phyloP scores from a whole-genome alignment of 352 stramenopile genomes.

The Pythium rhizo-oryzae region DNA sequence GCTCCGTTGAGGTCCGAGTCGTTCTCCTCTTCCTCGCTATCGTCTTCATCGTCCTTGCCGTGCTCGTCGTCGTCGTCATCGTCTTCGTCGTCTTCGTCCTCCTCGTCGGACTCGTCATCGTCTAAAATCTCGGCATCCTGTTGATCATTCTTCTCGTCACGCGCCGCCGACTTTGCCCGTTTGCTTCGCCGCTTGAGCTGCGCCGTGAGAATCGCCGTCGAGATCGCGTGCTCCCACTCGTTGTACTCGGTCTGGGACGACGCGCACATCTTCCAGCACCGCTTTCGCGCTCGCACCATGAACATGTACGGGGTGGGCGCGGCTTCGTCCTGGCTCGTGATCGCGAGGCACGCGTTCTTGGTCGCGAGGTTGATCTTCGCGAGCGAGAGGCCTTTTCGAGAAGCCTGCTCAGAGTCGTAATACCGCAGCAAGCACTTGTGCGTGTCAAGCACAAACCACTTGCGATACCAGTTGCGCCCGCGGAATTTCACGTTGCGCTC shows the following conservation, averaged over 20 bases:
- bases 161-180: background rate
- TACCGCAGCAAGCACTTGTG: conserved; percentile 68
- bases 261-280: conserved; percentile 75
- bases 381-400: conserved; percentile 55
- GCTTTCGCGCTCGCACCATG: conserved; percentile 60
- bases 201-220: conserved; percentile 60
- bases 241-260: conserved; percentile 56
- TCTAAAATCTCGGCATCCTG: too few relatives aligned
- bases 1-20: too few relatives aligned
- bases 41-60: conserved; percentile 42
- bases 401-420: conserved; percentile 71
- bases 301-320: conserved; percentile 75
- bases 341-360: conserved; percentile 64
- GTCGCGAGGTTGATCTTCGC: conserved; percentile 66
- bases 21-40: conserved; percentile 29
- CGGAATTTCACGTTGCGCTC: conserved; percentile 75
- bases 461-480: conserved; percentile 75
- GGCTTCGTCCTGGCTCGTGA: conserved; percentile 63
- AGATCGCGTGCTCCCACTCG: conserved; percentile 76
- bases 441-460: conserved; percentile 77
- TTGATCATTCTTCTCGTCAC: too few relatives aligned
- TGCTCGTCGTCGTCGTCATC: conserved; percentile 41
- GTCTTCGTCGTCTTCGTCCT: conserved; percentile 37
- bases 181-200: conserved; percentile 49
- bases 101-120: conserved; percentile 14